phyloP scores from a whole-genome alignment of 345 rosid genomes.

The Eucalyptus lansdowneana region DNA sequence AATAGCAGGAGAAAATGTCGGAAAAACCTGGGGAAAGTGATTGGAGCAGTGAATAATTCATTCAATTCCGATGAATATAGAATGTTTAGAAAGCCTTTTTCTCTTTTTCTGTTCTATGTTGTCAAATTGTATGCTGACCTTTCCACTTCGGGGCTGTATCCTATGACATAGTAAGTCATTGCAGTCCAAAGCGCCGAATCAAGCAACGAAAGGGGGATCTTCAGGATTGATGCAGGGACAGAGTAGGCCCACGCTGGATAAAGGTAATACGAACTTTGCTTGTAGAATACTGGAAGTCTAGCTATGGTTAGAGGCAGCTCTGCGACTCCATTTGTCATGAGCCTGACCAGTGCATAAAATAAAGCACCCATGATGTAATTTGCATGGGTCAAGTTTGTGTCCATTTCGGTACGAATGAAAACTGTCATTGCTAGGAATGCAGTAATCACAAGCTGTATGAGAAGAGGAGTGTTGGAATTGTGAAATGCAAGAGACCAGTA shows the following conservation, averaged over 20 bases:
- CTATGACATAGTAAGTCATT: slow-evolving; percentile 72
- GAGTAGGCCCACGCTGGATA: slow-evolving; percentile 71
- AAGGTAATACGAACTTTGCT: slow-evolving; percentile 40
- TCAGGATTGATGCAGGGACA: slow-evolving; percentile 33
- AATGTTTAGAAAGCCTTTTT: background rate
- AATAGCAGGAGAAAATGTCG: slow-evolving; percentile 48
- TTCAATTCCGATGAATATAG: background rate
- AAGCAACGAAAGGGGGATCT: slow-evolving; percentile 41
- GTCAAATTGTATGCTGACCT: slow-evolving; percentile 23
- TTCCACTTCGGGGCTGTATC: slow-evolving; percentile 57
- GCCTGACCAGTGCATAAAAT: slow-evolving; percentile 28
- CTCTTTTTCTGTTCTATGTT: background rate
- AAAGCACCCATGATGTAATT: slow-evolving; percentile 38
- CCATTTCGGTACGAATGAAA: slow-evolving; percentile 27
- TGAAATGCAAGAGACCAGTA: background rate
- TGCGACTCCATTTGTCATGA: slow-evolving; percentile 35
- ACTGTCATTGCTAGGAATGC: slow-evolving; percentile 49
- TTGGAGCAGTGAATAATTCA: background rate
- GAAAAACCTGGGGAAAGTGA: slow-evolving; percentile 39
- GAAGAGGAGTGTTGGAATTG: background rate
- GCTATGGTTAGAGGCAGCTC: slow-evolving; percentile 35
- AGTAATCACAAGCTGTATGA: slow-evolving; percentile 29
- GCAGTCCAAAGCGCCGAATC: slow-evolving; percentile 43
- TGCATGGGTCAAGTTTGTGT: slow-evolving; percentile 26
- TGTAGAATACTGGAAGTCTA: slow-evolving; percentile 48